Base-by-base conservation (phyloP, 768 basidiomycete genomes). In the Russula griseocarnosa region DNA sequence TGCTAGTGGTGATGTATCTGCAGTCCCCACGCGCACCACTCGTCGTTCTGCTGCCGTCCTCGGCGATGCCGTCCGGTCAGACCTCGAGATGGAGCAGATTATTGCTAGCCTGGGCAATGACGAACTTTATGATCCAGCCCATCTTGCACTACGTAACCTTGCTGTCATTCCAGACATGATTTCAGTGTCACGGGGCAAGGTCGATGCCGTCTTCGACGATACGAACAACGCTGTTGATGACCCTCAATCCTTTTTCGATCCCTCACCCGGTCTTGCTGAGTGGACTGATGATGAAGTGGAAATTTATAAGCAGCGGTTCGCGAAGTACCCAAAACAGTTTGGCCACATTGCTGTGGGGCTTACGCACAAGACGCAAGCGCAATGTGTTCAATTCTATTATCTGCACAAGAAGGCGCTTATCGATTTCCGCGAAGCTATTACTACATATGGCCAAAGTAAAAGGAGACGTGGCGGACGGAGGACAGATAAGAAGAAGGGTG, bases 1-100 rank as follows among this genome's bases (percentile, higher is more conserved):
- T 18, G 70, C 76, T 18, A 73, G 73, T 5, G 59, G 66, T n/a
- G 67, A 68, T 24, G 62, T 68, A 16, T 74, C 78, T 40, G 69
- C 79, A 24, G 28, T 65, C 28, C 55, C 66, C 4, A 80, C 80
- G 18, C 76, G 91, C 56, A 86, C 88, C 47, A 92, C 90, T 10
- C 83, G 91, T 32, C 84, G 92, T 28, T 83, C 87, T 11, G 80
- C 86, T 53, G 86, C 88, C 0, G 77, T 76, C 49, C 76, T 91
- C 66, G 92, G 92, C 30, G 95, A 97, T 74, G 87, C 92, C 16
- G 94, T 94, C 18, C 87, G 93, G 5, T 94, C 94, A 20, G 95
- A 98, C 74, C 81, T 96, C 61, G 96, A 98, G 78, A 94, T 97
- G 86, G 92, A 97, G 71, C 93, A 94, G 75, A 94, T 98, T 71